Evolutionary conservation across 768 basidiomycete species (phyloP).

Genomic region (Flagelloscypha sp.): DNA sequence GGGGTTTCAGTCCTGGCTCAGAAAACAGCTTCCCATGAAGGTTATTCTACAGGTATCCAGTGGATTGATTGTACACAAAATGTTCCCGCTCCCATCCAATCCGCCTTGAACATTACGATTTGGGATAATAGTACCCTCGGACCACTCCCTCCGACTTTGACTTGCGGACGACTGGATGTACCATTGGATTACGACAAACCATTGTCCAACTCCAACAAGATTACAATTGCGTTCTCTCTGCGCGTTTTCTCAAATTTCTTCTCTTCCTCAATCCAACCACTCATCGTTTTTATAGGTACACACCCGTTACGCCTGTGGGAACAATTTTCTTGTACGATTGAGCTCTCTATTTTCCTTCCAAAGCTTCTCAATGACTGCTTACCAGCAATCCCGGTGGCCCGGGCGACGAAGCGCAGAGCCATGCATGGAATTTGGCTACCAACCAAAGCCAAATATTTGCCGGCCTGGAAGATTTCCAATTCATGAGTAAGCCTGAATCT

Average conservation of each 20-base stretch:
- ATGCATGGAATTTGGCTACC: conserved; percentile 11
- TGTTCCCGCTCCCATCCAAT: conserved; percentile 7
- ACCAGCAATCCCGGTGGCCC: conserved; percentile 8
- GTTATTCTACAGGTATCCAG: too few species aligned
- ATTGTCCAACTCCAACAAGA: conserved; percentile 7
- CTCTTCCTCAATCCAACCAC: conserved; percentile 10
- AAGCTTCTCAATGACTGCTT: neutral
- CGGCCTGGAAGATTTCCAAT: conserved; percentile 11
- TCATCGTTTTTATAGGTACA: neutral
- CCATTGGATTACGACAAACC: conserved; percentile 15
- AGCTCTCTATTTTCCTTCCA: too few species aligned
- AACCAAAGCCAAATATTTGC: conserved; percentile 6
- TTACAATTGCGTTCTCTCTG: conserved; percentile 14
- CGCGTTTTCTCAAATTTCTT: conserved; percentile 9
- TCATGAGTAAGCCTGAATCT: conserved; percentile 11
- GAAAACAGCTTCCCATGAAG: too few species aligned
- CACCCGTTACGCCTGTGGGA: neutral
- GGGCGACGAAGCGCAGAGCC: conserved; percentile 8
- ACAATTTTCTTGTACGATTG: neutral
- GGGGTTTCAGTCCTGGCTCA: too few species aligned
- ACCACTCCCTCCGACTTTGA: conserved; percentile 1
- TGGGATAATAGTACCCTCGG: too few species aligned
- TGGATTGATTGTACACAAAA: conserved; percentile 8
- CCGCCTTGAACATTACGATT: conserved; percentile 2
- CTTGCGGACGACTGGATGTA: conserved; percentile 13